These are phyloP conservation scores for Dicorynia guianensis DNA, from an alignment of 306 rosid species.

Conservation along the genomic window DNA sequence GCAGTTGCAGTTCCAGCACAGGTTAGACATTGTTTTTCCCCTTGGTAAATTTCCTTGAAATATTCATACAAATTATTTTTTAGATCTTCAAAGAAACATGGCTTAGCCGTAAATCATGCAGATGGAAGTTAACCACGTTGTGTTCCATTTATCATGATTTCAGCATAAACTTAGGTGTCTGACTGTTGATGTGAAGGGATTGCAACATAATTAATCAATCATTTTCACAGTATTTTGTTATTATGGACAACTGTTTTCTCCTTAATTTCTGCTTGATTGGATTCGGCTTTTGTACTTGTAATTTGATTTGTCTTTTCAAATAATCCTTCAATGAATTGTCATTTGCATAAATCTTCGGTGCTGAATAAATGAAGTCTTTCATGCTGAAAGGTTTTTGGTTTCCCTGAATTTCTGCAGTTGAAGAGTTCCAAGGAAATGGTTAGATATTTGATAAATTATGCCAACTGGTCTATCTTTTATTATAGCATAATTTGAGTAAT, in stretches of 20 bases:
- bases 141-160: conserved; percentile 24
- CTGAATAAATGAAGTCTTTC: background rate
- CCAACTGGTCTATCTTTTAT: background rate
- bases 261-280: background rate
- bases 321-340: background rate
- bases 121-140: background rate
- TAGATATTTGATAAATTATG: background rate
- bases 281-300: background rate
- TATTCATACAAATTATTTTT: conserved; percentile 8
- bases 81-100: background rate
- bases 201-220: background rate
- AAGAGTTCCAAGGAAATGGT: background rate
- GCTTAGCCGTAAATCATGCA: conserved; percentile 1
- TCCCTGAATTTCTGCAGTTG: conserved; percentile 1
- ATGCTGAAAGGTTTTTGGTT: conserved; percentile 6
- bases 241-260: background rate
- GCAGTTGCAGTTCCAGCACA: conserved; percentile 89
- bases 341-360: background rate
- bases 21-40: conserved; percentile 61
- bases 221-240: conserved; percentile 3
- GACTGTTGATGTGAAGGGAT: conserved; percentile 18
- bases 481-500: background rate
- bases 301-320: background rate
- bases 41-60: conserved; percentile 18
- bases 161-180: conserved; percentile 2